Conservation (phyloP, 768 basidiomycete genomes). For the Panaeolus cyanescens region DNA sequence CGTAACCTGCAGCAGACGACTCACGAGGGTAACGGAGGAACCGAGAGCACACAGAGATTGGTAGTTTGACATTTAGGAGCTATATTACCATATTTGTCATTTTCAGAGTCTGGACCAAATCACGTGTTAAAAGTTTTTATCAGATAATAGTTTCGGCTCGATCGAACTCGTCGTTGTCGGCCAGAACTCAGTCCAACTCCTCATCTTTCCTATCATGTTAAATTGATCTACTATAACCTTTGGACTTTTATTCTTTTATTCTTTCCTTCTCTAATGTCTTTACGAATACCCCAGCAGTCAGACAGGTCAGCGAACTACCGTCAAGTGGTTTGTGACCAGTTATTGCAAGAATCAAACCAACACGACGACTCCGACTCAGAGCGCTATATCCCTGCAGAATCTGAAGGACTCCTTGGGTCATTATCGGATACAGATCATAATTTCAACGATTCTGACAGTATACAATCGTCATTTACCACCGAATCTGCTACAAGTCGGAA, state of each 20-base stretch:
- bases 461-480: not conserved
- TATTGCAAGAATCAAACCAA: conserved; percentile 8
- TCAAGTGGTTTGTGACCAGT: conserved; percentile 19
- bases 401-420: conserved; percentile 22
- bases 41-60: conserved; percentile 26
- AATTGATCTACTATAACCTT: not conserved
- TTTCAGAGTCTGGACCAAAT: not conserved
- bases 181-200: not conserved
- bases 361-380: conserved; percentile 19
- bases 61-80: conserved; percentile 12
- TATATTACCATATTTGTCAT: not conserved
- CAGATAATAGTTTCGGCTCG: not conserved
- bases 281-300: not conserved
- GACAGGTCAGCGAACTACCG: conserved; percentile 13
- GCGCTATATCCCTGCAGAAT: conserved; percentile 16
- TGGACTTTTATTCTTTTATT: not conserved
- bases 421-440: not conserved
- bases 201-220: not conserved
- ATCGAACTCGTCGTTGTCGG: not conserved
- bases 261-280: not conserved
- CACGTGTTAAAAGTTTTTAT: not conserved
- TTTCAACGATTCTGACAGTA: not conserved
- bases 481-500: not conserved
- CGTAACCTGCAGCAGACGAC: not conserved
- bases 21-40: conserved; percentile 6